These are phyloP conservation scores for Saccharomyces hybrid DNA, from an alignment of 1,139 yeast species.

Conservation along the genomic window DNA sequence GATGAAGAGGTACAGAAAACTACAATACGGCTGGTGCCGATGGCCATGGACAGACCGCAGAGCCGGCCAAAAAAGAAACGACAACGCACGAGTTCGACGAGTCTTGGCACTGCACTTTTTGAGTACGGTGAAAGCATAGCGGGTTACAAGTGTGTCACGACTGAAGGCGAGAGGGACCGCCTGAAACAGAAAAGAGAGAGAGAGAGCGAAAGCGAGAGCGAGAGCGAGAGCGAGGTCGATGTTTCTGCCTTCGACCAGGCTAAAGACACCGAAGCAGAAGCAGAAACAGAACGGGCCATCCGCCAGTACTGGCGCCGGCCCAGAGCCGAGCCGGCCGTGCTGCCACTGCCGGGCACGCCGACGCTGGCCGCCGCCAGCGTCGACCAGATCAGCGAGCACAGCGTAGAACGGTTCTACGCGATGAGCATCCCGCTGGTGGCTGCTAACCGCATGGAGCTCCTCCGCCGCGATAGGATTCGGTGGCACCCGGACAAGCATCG, in stretches of 20 bases:
- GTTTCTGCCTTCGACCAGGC: background rate
- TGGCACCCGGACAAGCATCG: slow-evolving; percentile 9
- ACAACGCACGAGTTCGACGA: background rate
- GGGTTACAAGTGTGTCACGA: slow-evolving; percentile 6
- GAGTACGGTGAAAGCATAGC: slow-evolving; percentile 8
- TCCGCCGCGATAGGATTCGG: slow-evolving; percentile 6
- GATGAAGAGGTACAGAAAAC: background rate
- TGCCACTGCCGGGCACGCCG: background rate
- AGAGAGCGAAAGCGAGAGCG: background rate
- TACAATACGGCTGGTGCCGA: background rate
- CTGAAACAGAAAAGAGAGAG: background rate
- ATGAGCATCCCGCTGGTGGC: slow-evolving; percentile 1
- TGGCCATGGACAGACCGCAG: background rate
- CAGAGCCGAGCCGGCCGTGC: background rate
- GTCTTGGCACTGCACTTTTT: background rate
- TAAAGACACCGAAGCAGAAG: background rate
- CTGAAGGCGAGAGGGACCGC: background rate
- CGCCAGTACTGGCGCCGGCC: background rate
- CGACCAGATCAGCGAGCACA: background rate
- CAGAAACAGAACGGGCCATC: background rate
- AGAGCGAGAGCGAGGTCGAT: background rate
- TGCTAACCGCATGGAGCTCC: background rate
- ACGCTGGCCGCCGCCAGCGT: background rate
- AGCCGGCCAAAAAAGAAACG: background rate
- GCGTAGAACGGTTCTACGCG: slow-evolving; percentile 3